A percentile compares a stretch with the other conserved stretches of the same genome.
These are phyloP conservation scores for Fusarium sp. DNA, from an alignment of 2,329 filamentous ascomycete genomes.

Conservation along the genomic window DNA sequence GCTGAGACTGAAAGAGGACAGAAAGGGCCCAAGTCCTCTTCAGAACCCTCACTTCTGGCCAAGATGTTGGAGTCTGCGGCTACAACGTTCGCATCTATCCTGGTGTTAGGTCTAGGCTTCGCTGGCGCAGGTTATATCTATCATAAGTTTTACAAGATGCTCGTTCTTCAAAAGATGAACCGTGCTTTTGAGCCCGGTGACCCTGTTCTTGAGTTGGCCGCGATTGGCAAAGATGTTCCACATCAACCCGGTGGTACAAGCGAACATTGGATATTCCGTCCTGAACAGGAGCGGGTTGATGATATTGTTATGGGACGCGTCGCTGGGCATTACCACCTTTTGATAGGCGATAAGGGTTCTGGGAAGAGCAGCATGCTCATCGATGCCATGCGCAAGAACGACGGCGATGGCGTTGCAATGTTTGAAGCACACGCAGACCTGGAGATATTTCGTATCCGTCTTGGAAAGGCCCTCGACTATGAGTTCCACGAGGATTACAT, in stretches of 20 bases:
- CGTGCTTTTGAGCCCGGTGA: slow-evolving; percentile 93
- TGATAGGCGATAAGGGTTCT: slow-evolving; percentile 95
- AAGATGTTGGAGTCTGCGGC: slow-evolving; percentile 81
- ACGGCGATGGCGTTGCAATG: slow-evolving; percentile 92
- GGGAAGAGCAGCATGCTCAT: slow-evolving; percentile 97
- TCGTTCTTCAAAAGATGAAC: slow-evolving; percentile 93
- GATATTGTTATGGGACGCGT: slow-evolving; percentile 81
- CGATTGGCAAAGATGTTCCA: slow-evolving; percentile 69
- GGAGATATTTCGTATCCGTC: slow-evolving; percentile 92
- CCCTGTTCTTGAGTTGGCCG: slow-evolving; percentile 85
- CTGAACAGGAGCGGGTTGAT: slow-evolving; percentile 86
- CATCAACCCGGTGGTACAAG: slow-evolving; percentile 56
- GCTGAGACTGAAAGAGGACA: slow-evolving; percentile 7
- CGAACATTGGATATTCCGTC: slow-evolving; percentile 79
- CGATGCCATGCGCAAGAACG: slow-evolving; percentile 92
- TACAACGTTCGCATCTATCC: slow-evolving; percentile 80
- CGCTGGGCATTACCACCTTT: slow-evolving; percentile 87
- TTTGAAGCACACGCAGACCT: slow-evolving; percentile 95
- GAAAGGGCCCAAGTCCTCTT: slow-evolving; percentile 18
- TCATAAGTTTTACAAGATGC: slow-evolving; percentile 86
- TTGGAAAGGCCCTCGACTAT: slow-evolving; percentile 94
- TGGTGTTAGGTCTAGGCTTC: slow-evolving; percentile 76
- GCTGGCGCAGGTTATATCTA: slow-evolving; percentile 79
- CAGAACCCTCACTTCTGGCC: slow-evolving; percentile 57
- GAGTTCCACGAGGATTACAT: slow-evolving; percentile 99